Conservation (phyloP, 75 land plant genomes). For the Pinus tabuliformis region DNA sequence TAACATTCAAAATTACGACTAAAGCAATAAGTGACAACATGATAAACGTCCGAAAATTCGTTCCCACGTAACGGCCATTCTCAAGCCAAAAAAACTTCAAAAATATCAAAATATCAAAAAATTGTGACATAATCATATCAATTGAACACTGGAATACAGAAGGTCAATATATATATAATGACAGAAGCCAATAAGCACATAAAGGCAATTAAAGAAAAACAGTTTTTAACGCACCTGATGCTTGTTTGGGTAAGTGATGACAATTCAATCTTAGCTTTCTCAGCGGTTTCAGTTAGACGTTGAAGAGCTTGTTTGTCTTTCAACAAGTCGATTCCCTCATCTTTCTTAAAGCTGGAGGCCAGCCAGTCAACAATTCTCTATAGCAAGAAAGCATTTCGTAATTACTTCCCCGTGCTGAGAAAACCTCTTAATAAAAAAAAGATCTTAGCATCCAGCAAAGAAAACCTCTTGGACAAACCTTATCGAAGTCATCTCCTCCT, state of each 20-base stretch:
- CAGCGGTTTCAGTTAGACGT: constrained; percentile 58
- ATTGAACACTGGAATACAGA: no score
- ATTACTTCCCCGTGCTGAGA: neutral
- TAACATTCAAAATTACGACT: no score
- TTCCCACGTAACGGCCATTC: no score
- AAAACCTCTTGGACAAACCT: constrained; percentile 36
- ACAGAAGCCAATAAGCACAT: no score
- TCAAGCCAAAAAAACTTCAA: no score
- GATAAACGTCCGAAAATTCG: no score
- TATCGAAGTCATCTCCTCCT: constrained; percentile 91
- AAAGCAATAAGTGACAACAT: no score
- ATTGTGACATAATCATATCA: no score
- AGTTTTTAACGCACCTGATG: constrained; percentile 23
- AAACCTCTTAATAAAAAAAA: neutral
- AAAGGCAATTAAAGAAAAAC: no score
- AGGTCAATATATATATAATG: no score
- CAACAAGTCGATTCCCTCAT: constrained; percentile 49
- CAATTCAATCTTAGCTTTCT: constrained; percentile 62
- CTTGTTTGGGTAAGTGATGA: constrained; percentile 62
- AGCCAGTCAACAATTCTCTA: constrained; percentile 70
- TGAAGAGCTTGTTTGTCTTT: constrained; percentile 53
- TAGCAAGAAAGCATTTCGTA: constrained; percentile 3
- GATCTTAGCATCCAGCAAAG: neutral
- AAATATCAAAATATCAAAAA: no score
- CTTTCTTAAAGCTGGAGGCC: constrained; percentile 42